Conservation (phyloP, 768 basidiomycete genomes). For the Ephemerocybe angulata region DNA sequence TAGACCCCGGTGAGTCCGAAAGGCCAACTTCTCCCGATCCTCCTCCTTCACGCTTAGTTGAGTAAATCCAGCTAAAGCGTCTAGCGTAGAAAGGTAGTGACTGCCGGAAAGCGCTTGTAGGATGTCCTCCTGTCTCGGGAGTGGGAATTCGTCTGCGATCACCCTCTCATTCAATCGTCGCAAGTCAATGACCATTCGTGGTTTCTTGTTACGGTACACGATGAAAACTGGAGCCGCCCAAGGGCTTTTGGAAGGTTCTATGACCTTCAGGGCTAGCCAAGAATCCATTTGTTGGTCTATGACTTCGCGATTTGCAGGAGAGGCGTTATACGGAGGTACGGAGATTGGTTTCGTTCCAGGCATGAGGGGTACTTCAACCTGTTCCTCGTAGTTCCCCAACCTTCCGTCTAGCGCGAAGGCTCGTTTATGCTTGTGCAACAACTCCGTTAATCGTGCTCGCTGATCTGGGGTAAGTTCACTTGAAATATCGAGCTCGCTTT, state of each 20-base stretch:
- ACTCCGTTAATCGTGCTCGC: constrained; percentile 8
- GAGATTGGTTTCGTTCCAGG: constrained; percentile 25
- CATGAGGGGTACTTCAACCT: constrained; percentile 23
- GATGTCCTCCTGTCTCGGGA: constrained; percentile 23
- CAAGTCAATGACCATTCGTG: no score
- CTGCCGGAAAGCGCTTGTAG: constrained; percentile 24
- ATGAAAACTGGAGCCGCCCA: no score
- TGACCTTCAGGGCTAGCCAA: constrained; percentile 34
- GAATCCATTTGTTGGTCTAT: constrained; percentile 24
- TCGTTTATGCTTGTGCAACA: constrained; percentile 9
- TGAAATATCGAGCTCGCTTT: constrained; percentile 11
- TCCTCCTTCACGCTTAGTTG: constrained; percentile 25
- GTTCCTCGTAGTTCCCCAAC: constrained; percentile 23
- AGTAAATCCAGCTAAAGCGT: constrained; percentile 31
- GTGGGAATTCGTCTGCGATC: constrained; percentile 15
- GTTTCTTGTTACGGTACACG: no score
- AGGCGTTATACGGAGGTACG: constrained; percentile 17
- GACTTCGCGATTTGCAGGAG: no score
- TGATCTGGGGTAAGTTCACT: neutral
- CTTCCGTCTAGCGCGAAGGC: constrained; percentile 30
- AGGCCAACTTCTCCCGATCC: constrained; percentile 32
- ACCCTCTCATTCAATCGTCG: constrained; percentile 13
- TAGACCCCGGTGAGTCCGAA: constrained; percentile 36
- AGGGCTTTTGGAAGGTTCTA: constrained; percentile 36
- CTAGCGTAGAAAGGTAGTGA: constrained; percentile 29